Base-by-base conservation (phyloP, 352 stramenopile species). In the Bremia lactucae region DNA sequence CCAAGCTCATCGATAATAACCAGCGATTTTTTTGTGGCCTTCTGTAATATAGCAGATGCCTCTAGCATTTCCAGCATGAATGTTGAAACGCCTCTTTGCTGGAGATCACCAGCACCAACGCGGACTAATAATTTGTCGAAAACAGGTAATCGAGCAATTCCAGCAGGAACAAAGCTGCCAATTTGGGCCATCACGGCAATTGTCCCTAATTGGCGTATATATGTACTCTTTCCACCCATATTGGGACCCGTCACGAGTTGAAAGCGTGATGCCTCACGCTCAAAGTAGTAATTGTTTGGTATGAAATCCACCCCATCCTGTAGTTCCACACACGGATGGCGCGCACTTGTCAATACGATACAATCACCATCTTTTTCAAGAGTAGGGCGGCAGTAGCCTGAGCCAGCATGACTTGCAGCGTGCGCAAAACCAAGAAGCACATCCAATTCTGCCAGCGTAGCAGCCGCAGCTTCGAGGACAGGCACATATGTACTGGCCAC, bases 31-130 rank as follows among this genome's bases (percentile, higher is more conserved):
- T 79, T 71, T 0, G 94, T 97, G 0, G 93, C 94, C 49, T 91
- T 95, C 61, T 94, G 78, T 29, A 99, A 61, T 55, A 99, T 99
- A 11, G 86, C 83, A 0, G 87, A 90, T 6, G 96, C 90, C 59
- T 99, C 97, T 7, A 99, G 66, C 97, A 99, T 99, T 70, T 99
- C 97, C 37, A 97, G 91, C 96, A 99, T 99, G 62, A 99, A 99
- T 11, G 96, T 99, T 7, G 92, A 98, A 33, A 99, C 95, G 25
- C 96, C 96, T 11, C 88, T 74, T 52, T 98, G 88, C 65, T 98
- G 94, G 9, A 90, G 68, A 59, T 99, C 97, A 2, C 95, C 95
- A 1, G 97, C 96, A 19, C 96, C 96, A 4, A 99, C 92, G 11
- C 96, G 85, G 22, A 97, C 93, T 4, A 98, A 67, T 16, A 99